Evolutionary conservation across 495 filamentous ascomycete species (phyloP).

Genomic region (Daldinia loculata): DNA sequence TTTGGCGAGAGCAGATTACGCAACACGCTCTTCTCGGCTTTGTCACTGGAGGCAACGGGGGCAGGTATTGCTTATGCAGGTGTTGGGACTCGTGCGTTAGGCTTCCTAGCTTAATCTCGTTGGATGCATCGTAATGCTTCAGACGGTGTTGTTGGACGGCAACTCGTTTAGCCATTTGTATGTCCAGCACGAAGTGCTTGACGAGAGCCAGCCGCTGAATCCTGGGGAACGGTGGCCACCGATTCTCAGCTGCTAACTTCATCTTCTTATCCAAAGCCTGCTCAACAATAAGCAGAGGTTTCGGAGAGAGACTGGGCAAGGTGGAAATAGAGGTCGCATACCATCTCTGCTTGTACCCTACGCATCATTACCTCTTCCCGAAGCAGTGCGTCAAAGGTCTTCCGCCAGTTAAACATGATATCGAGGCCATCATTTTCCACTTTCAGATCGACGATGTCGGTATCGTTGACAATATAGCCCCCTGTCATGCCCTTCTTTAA

Average conservation of each 20-base stretch:
- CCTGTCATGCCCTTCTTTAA: conserved; percentile 33
- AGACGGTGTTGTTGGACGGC: conserved; percentile 29
- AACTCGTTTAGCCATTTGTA: conserved; percentile 37
- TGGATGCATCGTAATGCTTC: conserved; percentile 26
- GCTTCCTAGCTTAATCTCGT: conserved; percentile 19
- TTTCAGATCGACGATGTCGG: conserved; percentile 28
- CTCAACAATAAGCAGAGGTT: conserved; percentile 21
- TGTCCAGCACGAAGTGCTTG: conserved; percentile 33
- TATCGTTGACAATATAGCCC: conserved; percentile 36
- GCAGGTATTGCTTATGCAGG: conserved; percentile 32
- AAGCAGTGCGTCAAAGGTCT: conserved; percentile 28
- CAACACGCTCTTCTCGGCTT: conserved; percentile 27
- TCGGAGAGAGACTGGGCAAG: conserved; percentile 12
- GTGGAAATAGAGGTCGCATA: conserved; percentile 21
- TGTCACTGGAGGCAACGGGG: not conserved
- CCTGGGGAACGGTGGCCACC: conserved; percentile 32
- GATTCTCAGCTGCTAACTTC: conserved; percentile 18
- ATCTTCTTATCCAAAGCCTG: conserved; percentile 24
- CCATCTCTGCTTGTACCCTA: conserved; percentile 30
- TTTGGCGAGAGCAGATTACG: conserved; percentile 30
- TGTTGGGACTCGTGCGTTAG: conserved; percentile 32
- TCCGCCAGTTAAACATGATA: conserved; percentile 33
- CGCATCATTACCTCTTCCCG: conserved; percentile 40
- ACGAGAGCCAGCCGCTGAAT: conserved; percentile 26
- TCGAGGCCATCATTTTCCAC: conserved; percentile 29